Percentiles rank a stretch among this genome's conserved stretches.
These are phyloP conservation scores for Salix arbutifolia DNA, from an alignment of 345 rosid genomes.

Conservation along the genomic window DNA sequence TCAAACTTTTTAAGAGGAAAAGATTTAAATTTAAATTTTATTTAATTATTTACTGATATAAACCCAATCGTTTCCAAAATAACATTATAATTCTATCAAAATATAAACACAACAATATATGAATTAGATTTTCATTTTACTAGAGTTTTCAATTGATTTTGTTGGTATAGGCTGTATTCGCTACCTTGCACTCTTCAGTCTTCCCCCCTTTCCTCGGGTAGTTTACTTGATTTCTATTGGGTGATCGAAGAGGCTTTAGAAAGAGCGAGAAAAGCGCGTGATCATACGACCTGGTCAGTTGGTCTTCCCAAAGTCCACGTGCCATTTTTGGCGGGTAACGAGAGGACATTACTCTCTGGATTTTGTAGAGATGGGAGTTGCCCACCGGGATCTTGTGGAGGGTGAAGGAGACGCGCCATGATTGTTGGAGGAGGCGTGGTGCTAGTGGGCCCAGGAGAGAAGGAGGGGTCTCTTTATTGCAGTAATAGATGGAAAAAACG, in stretches of 20 bases:
- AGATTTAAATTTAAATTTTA: not conserved
- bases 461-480: too few species aligned
- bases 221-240: not conserved
- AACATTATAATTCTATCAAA: not conserved
- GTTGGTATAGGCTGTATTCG: not conserved
- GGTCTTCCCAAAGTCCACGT: not conserved
- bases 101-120: too few species aligned
- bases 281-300: not conserved
- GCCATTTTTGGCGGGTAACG: not conserved
- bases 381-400: not conserved
- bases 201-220: not conserved
- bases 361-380: not conserved
- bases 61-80: not conserved
- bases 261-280: slow-evolving; percentile 1
- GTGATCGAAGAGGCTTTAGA: not conserved
- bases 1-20: not conserved
- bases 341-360: not conserved
- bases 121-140: not conserved
- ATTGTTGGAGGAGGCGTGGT: not conserved
- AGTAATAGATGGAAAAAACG: not conserved
- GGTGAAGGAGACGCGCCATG: not conserved
- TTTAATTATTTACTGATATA: not conserved
- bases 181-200: not conserved
- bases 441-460: not conserved
- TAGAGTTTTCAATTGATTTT: not conserved